Evolutionary conservation across 23 red algal genomes (phyloP).

Genomic region (Gracilaria domingensis): DNA sequence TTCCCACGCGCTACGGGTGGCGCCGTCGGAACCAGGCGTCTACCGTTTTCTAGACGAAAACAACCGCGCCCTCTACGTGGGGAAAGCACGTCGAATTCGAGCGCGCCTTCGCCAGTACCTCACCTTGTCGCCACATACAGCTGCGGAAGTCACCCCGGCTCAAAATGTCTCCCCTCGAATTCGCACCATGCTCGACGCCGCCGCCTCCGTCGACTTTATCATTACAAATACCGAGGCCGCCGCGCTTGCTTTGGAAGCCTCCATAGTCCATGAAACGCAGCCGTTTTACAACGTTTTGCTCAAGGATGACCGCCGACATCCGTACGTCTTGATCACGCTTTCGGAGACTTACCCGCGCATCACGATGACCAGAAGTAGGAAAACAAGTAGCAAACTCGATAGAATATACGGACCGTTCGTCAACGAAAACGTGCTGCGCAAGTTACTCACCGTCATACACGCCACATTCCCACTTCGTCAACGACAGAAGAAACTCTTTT

Average conservation of each 20-base stretch:
- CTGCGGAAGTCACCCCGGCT: slow-evolving; percentile 15
- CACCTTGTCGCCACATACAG: background rate
- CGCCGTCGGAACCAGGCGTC: slow-evolving; percentile 68
- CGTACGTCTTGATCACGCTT: slow-evolving; percentile 75
- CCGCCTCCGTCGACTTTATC: slow-evolving; percentile 53
- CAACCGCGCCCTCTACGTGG: slow-evolving; percentile 61
- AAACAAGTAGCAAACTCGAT: background rate
- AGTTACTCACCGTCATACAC: slow-evolving; percentile 49
- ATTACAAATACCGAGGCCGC: slow-evolving; percentile 73
- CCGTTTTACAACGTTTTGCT: slow-evolving; percentile 81
- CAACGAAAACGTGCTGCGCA: slow-evolving; percentile 53
- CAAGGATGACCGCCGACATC: slow-evolving; percentile 88
- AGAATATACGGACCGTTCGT: slow-evolving; percentile 84
- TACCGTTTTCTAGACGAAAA: slow-evolving; percentile 70
- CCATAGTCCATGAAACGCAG: slow-evolving; percentile 57
- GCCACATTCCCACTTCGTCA: slow-evolving; percentile 78
- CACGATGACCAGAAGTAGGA: slow-evolving; percentile 32
- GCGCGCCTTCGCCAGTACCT: slow-evolving; percentile 78
- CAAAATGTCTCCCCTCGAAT: slow-evolving; percentile 37
- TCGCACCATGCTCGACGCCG: slow-evolving; percentile 41
- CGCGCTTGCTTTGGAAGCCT: slow-evolving; percentile 81
- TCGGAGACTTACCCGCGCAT: slow-evolving; percentile 80
- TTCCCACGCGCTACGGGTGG: slow-evolving; percentile 14
- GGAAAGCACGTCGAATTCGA: slow-evolving; percentile 68
- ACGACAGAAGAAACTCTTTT: slow-evolving; percentile 47